These are phyloP conservation scores for Pogostemon cablin DNA, from an alignment of 257 asterid species.

Conservation along the genomic window DNA sequence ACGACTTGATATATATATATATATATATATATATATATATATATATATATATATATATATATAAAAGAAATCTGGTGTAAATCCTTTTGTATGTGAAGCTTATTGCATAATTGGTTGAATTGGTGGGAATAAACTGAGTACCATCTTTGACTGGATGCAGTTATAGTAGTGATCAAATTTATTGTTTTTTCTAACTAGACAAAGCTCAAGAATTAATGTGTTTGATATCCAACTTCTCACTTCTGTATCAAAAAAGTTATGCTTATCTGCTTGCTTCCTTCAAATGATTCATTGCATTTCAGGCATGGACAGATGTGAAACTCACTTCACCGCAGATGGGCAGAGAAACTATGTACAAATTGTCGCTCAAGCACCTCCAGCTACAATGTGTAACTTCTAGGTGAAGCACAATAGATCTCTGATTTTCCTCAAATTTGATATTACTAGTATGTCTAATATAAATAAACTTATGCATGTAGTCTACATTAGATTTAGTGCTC, in stretches of 20 bases:
- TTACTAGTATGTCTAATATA: neutral
- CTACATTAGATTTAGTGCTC: conserved; percentile 8
- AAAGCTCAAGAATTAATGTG: conserved; percentile 9
- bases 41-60: neutral
- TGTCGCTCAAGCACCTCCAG: conserved; percentile 65
- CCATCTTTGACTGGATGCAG: conserved; percentile 11
- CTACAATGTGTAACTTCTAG: conserved; percentile 68
- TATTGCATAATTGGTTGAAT: conserved; percentile 9
- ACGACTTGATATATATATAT: neutral
- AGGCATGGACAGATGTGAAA: conserved; percentile 90
- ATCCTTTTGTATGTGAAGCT: neutral
- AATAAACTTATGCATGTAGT: conserved; percentile 23
- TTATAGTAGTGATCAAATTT: neutral
- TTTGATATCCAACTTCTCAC: conserved; percentile 17
- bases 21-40: no score
- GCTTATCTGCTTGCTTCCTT: conserved; percentile 1
- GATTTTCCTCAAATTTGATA: neutral
- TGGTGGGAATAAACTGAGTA: neutral
- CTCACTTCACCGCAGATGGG: conserved; percentile 96
- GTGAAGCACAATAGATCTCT: conserved; percentile 37
- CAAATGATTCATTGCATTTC: conserved; percentile 29
- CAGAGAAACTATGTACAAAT: conserved; percentile 80
- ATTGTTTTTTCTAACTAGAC: conserved; percentile 9
- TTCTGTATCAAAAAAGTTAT: neutral
- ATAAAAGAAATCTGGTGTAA: neutral